phyloP scores from a whole-genome alignment of 805 yeast species.

The Candida pseudoglaebosa region DNA sequence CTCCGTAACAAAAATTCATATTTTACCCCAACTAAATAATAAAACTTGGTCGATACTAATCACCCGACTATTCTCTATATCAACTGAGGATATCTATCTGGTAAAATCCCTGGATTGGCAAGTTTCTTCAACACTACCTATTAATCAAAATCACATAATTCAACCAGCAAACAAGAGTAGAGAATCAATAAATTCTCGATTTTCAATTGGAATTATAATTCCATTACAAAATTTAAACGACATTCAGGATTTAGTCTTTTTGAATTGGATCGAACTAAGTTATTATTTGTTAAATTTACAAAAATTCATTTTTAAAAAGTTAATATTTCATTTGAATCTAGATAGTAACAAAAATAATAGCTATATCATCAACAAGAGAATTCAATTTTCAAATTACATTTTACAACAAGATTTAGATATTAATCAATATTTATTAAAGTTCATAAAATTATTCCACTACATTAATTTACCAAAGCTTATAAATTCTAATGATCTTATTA shows the following conservation, averaged over 20 bases:
- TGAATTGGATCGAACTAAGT: slow-evolving; percentile 48
- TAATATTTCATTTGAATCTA: slow-evolving; percentile 22
- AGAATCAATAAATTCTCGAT: slow-evolving; percentile 28
- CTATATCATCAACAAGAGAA: slow-evolving; percentile 27
- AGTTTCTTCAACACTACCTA: slow-evolving; percentile 39
- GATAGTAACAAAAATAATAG: slow-evolving; percentile 8
- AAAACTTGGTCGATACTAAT: slow-evolving; percentile 36
- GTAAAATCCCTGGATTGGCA: slow-evolving; percentile 27
- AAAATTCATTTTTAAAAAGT: slow-evolving; percentile 33
- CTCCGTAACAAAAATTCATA: slow-evolving; percentile 44
- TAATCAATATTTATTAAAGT: slow-evolving; percentile 27
- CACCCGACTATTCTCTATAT: slow-evolving; percentile 42
- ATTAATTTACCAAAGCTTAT: slow-evolving; percentile 47
- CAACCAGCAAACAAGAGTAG: slow-evolving; percentile 4
- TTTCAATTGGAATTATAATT: slow-evolving; percentile 46
- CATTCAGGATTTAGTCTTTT: slow-evolving; percentile 39
- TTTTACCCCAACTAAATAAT: slow-evolving; percentile 39
- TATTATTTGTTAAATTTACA: slow-evolving; percentile 39
- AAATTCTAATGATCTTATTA: slow-evolving; percentile 35
- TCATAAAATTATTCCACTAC: slow-evolving; percentile 36
- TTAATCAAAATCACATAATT: slow-evolving; percentile 11
- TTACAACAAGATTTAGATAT: slow-evolving; percentile 46
- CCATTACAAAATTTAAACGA: slow-evolving; percentile 36
- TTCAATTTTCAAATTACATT: slow-evolving; percentile 33
- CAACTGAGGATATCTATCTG: slow-evolving; percentile 20